These are phyloP conservation scores for Sugiyamaella floridensis DNA, from an alignment of 805 yeast species.

Conservation along the genomic window DNA sequence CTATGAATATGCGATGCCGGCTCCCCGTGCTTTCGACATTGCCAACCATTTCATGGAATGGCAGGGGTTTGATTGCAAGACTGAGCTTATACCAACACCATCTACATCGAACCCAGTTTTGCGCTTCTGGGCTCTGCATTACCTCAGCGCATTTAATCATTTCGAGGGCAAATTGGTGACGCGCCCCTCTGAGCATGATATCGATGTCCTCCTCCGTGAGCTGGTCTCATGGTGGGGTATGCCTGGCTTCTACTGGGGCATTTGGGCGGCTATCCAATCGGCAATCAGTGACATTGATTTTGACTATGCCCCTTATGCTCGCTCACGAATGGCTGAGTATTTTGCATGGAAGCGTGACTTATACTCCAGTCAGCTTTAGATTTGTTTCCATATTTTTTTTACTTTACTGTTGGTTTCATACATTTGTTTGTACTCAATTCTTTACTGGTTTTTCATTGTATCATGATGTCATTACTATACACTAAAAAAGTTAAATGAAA, in stretches of 20 bases:
- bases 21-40: constrained; percentile 81
- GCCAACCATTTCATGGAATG: constrained; percentile 94
- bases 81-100: constrained; percentile 51
- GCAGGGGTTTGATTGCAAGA: constrained; percentile 78
- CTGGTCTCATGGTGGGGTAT: constrained; percentile 59
- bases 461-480: neutral
- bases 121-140: constrained; percentile 53
- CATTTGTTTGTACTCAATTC: neutral
- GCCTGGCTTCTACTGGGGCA: constrained; percentile 82
- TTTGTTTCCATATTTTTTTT: neutral
- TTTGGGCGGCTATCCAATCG: constrained; percentile 74
- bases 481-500: neutral
- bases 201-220: constrained; percentile 47
- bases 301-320: constrained; percentile 57
- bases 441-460: neutral
- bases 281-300: constrained; percentile 64
- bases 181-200: constrained; percentile 22
- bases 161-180: constrained; percentile 7
- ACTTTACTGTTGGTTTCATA: neutral
- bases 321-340: constrained; percentile 56
- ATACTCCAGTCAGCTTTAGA: neutral
- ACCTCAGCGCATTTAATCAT: constrained; percentile 35
- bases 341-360: constrained; percentile 51
- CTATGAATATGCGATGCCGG: constrained; percentile 92
- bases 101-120: constrained; percentile 37